These are phyloP conservation scores for Trichoderma sp. DNA, from an alignment of 2,329 filamentous ascomycete genomes.

Conservation along the genomic window DNA sequence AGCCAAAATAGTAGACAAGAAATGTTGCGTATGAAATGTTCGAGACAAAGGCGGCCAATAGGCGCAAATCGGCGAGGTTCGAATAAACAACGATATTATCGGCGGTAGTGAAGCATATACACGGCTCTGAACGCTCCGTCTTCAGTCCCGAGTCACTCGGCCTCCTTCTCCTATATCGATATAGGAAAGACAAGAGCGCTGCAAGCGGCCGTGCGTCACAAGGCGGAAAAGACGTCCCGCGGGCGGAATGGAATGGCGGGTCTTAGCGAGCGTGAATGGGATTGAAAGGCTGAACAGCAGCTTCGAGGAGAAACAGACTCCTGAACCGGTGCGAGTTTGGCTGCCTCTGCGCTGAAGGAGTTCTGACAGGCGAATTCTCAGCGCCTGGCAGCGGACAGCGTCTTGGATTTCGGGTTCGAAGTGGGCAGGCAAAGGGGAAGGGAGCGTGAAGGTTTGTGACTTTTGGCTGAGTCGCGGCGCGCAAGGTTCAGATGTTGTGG, in stretches of 20 bases:
- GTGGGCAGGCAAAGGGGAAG: not conserved
- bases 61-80: not conserved
- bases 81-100: not conserved
- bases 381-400: not conserved
- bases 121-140: not conserved
- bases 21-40: not conserved
- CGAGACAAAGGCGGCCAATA: not conserved
- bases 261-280: constrained; percentile 18
- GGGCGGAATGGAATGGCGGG: constrained; percentile 19
- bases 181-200: not conserved
- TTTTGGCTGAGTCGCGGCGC: constrained; percentile 17
- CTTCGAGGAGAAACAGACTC: constrained; percentile 4
- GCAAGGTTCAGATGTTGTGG: constrained; percentile 20
- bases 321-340: not conserved
- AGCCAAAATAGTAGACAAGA: not conserved
- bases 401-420: not conserved
- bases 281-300: not conserved
- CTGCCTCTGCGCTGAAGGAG: not conserved
- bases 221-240: not conserved
- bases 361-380: not conserved
- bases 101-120: not conserved
- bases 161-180: not conserved
- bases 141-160: not conserved
- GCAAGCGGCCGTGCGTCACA: not conserved
- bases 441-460: constrained; percentile 7